Evolutionary conservation across 2,329 filamentous ascomycete species (phyloP).

Genomic region (Magnaporthiopsis rhizophila): DNA sequence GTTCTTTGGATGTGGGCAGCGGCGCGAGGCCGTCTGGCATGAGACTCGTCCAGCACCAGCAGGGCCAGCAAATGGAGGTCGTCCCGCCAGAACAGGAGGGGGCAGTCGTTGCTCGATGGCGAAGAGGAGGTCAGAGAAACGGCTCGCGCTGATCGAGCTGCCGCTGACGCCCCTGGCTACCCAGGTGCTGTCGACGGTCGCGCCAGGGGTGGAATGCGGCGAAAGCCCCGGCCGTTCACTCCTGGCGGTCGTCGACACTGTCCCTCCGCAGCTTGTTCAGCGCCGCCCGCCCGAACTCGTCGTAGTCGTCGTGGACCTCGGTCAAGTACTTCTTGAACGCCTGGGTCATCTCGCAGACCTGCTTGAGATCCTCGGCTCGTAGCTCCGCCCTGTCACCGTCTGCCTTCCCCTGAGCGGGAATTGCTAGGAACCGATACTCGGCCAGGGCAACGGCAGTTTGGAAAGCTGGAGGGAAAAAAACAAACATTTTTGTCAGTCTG

Average conservation of each 20-base stretch:
- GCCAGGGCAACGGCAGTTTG: conserved; percentile 25
- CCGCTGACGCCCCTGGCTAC: too few relatives aligned
- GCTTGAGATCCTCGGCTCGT: conserved; percentile 17
- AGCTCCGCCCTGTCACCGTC: conserved; percentile 10
- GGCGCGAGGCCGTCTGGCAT: too few relatives aligned
- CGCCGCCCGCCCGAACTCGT: background rate
- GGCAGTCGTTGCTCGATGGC: too few relatives aligned
- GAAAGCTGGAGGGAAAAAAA: conserved; percentile 14
- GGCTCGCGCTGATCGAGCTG: too few relatives aligned
- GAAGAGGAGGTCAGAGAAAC: too few relatives aligned
- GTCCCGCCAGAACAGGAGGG: too few relatives aligned
- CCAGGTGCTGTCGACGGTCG: too few relatives aligned
- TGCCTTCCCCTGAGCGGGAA: conserved; percentile 13
- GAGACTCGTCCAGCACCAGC: too few relatives aligned
- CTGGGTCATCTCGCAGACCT: conserved; percentile 19
- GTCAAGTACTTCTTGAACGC: conserved; percentile 22
- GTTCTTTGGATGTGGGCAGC: too few relatives aligned
- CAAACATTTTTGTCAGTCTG: too few relatives aligned
- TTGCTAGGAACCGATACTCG: conserved; percentile 12
- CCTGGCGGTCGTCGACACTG: background rate
- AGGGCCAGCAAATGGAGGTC: too few relatives aligned
- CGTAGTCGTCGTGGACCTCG: conserved; percentile 12
- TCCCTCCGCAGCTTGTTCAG: background rate
- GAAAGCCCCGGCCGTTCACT: background rate
- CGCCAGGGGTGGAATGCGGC: too few relatives aligned